phyloP scores from a whole-genome alignment of 1,284 basidiomycete species.

The Sporisorium scitamineum region DNA sequence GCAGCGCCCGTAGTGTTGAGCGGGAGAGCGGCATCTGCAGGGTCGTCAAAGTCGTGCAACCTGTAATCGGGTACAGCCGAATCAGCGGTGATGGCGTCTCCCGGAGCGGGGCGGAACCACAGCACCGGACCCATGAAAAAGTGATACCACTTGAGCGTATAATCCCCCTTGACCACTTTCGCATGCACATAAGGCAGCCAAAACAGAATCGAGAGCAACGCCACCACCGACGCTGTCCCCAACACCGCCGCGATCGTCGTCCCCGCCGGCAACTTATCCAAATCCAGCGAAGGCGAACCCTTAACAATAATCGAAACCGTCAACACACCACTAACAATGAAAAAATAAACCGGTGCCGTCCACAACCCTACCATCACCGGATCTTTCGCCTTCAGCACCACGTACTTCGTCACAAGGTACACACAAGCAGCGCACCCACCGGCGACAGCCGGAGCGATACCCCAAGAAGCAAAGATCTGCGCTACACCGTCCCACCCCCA shows the following conservation, averaged over 20 bases:
- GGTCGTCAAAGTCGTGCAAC: slow-evolving; percentile 29
- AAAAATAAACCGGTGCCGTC: slow-evolving; percentile 44
- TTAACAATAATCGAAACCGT: slow-evolving; percentile 50
- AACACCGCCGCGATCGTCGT: slow-evolving; percentile 32
- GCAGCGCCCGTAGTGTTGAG: slow-evolving; percentile 6
- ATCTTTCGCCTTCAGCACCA: slow-evolving; percentile 33
- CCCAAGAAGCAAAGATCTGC: slow-evolving; percentile 52
- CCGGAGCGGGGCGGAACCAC: slow-evolving; percentile 30
- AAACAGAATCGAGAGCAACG: slow-evolving; percentile 40
- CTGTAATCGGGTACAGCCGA: slow-evolving; percentile 41
- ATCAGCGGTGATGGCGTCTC: slow-evolving; percentile 41
- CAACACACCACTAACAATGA: slow-evolving; percentile 36
- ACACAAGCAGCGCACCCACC: slow-evolving; percentile 40
- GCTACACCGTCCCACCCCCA: slow-evolving; percentile 52
- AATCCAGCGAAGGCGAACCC: slow-evolving; percentile 47
- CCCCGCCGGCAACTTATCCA: slow-evolving; percentile 38
- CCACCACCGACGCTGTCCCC: slow-evolving; percentile 37
- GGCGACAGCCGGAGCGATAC: slow-evolving; percentile 46
- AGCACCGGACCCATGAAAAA: slow-evolving; percentile 52
- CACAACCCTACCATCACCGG: slow-evolving; percentile 40
- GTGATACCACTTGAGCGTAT: slow-evolving; percentile 50
- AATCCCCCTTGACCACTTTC: slow-evolving; percentile 45
- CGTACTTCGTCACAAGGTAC: slow-evolving; percentile 49
- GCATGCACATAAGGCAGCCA: slow-evolving; percentile 50
- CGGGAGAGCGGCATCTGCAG: background rate